Base-by-base conservation (phyloP, 176 grass and related monocot genomes). In the Puya raimondii region DNA sequence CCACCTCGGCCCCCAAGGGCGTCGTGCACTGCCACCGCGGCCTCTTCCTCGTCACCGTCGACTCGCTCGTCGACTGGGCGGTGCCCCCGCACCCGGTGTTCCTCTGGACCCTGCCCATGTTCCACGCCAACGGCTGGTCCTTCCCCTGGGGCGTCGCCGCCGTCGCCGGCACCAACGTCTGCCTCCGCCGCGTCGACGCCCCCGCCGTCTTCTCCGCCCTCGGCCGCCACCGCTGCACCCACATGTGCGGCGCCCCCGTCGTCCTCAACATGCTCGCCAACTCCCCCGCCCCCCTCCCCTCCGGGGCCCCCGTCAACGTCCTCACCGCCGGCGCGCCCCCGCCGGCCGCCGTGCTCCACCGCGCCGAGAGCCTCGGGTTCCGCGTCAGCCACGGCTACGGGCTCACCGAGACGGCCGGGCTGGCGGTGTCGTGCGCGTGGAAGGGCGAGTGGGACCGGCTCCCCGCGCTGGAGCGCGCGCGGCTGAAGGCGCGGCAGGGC, bases 91-190 rank as follows among this genome's bases (percentile, higher is more conserved):
- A 52, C 27, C 92, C 92, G 29, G 83, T 75, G 51, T 96, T 85
- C 67, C 74, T 96, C 48, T 96, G 92, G 92, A 96, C 88, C 47
- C 79, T 96, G 50, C 88, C 86, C 49, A 87, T 96, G 88, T 96
- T 92, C 72, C 92, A 96, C 81, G 86, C 74, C 76, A 96, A 96
- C 17, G 92, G 92, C 0, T 96, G 92, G 92, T 87, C 81, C 73
- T 96, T 83, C 64, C 81, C 92, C 0, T 96, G 92, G 92, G 88
- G 92, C 11, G 70, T 96, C 80, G 83, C 92, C 15, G 81, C 16
- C n/a, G 73, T 82, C 2, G 92, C 88, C 48, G 92, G 88, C 57
- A 89, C 88, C 66, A 96, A 89, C 42, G 59, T 92, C 12, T 96
- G 88, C 80, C 80, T 92, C 71, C 81, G 86, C 70, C 92, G 83